Conservation (phyloP, 2,329 filamentous ascomycete species). For the Alternaria longipes region DNA sequence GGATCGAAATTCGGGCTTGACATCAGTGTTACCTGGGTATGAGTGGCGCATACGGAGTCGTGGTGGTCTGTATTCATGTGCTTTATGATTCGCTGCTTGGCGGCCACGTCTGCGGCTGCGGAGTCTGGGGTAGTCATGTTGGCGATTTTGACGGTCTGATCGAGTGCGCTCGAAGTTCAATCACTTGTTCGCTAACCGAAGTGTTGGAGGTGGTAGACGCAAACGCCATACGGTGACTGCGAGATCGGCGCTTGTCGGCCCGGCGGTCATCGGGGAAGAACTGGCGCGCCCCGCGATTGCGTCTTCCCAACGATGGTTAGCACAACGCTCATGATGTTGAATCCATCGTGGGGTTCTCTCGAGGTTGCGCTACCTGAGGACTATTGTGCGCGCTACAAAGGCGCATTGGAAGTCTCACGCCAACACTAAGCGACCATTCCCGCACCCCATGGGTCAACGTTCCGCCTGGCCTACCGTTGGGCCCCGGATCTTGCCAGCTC, state of each 20-base stretch:
- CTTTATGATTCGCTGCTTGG: slow-evolving; percentile 71
- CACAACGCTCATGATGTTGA: slow-evolving; percentile 13
- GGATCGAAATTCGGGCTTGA: neutral
- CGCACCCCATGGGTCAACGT: neutral
- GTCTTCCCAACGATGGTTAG: slow-evolving; percentile 24
- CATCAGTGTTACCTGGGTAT: neutral
- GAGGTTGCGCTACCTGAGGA: neutral
- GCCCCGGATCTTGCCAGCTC: neutral
- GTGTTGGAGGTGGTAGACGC: neutral
- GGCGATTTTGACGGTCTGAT: neutral
- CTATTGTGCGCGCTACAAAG: neutral
- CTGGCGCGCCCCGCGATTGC: slow-evolving; percentile 9
- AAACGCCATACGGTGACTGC: neutral
- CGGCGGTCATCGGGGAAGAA: slow-evolving; percentile 21
- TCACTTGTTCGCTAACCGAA: neutral
- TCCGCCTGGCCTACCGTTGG: neutral
- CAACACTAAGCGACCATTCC: neutral
- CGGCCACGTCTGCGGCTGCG: slow-evolving; percentile 57
- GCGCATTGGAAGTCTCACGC: neutral
- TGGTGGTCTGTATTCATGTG: slow-evolving; percentile 91
- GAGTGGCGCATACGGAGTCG: slow-evolving; percentile 62
- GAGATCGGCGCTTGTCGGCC: slow-evolving; percentile 10
- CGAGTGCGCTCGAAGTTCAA: neutral
- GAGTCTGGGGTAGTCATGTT: slow-evolving; percentile 43
- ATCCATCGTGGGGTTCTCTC: neutral